phyloP scores from a whole-genome alignment of 805 yeast species.

The Spathaspora sp. region DNA sequence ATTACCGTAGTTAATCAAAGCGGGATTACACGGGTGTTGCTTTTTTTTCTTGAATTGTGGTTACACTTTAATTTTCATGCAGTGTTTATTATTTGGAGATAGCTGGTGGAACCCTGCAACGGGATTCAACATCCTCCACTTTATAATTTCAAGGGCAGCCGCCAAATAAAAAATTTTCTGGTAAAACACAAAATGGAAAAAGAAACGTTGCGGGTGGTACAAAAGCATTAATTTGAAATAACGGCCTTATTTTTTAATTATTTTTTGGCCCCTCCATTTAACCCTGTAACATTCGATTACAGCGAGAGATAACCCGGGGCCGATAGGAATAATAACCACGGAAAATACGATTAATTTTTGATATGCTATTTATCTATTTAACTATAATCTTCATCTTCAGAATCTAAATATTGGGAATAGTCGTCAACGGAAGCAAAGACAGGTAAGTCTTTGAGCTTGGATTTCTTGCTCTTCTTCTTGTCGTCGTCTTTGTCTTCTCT shows the following conservation, averaged over 20 bases:
- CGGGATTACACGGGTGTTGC: neutral
- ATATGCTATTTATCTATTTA: neutral
- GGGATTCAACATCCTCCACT: neutral
- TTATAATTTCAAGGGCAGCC: neutral
- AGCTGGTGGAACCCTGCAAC: neutral
- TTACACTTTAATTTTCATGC: neutral
- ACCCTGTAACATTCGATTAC: no score
- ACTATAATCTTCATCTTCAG: slow-evolving; percentile 53
- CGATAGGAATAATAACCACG: neutral
- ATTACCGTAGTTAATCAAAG: no score
- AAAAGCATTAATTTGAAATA: neutral
- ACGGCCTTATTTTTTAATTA: neutral
- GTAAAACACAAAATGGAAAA: neutral
- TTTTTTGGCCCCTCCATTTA: no score
- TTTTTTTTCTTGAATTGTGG: neutral
- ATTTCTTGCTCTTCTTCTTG: slow-evolving; percentile 42
- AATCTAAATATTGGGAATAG: slow-evolving; percentile 67
- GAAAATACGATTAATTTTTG: neutral
- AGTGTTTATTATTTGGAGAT: neutral
- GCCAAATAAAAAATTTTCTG: neutral
- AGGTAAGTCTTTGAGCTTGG: slow-evolving; percentile 67
- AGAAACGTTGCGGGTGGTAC: neutral
- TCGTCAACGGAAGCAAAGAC: slow-evolving; percentile 87
- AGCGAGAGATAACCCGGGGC: neutral
- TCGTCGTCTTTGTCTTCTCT: slow-evolving; percentile 22